Percentiles rank a stretch among this genome's conserved stretches.
phyloP scores from a whole-genome alignment of 108 stramenopile genomes.

The Cyclostephanos tholiformis region DNA sequence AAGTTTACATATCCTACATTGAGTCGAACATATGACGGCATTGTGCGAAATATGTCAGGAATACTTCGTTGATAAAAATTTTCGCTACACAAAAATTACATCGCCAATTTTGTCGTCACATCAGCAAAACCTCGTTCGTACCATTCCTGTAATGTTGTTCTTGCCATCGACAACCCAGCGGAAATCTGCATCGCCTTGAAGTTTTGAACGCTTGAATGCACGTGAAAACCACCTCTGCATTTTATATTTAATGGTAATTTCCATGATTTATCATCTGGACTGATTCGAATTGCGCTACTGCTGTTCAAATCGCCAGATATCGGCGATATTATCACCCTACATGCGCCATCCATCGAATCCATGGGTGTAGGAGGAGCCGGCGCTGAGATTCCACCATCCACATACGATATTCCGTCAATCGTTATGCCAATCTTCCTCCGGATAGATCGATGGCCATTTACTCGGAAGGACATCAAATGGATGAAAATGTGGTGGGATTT shows the following conservation, averaged over 20 bases:
- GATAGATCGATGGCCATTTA: constrained; percentile 38
- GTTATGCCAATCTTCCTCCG: constrained; percentile 53
- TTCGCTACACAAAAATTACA: background rate
- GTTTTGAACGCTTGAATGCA: constrained; percentile 59
- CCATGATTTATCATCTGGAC: constrained; percentile 49
- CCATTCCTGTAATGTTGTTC: constrained; percentile 50
- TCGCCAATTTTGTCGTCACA: constrained; percentile 4
- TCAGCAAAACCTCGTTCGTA: constrained; percentile 57
- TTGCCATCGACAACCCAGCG: constrained; percentile 43
- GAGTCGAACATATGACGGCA: constrained; percentile 51
- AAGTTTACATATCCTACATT: constrained; percentile 56
- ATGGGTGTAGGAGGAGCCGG: constrained; percentile 54
- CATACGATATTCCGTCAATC: constrained; percentile 50
- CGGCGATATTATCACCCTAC: constrained; percentile 49
- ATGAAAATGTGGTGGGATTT: constrained; percentile 62
- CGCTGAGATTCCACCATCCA: constrained; percentile 64
- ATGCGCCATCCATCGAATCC: constrained; percentile 24
- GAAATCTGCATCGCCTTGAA: constrained; percentile 45
- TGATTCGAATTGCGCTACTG: constrained; percentile 35
- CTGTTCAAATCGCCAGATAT: constrained; percentile 36
- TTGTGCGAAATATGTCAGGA: background rate
- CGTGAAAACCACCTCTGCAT: constrained; percentile 44
- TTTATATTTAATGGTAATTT: constrained; percentile 38
- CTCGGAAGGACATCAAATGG: constrained; percentile 53
- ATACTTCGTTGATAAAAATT: background rate